Percentiles rank a stretch among this genome's conserved stretches.
Conservation (phyloP, 768 basidiomycete species). For the Amanita polypyramis region DNA sequence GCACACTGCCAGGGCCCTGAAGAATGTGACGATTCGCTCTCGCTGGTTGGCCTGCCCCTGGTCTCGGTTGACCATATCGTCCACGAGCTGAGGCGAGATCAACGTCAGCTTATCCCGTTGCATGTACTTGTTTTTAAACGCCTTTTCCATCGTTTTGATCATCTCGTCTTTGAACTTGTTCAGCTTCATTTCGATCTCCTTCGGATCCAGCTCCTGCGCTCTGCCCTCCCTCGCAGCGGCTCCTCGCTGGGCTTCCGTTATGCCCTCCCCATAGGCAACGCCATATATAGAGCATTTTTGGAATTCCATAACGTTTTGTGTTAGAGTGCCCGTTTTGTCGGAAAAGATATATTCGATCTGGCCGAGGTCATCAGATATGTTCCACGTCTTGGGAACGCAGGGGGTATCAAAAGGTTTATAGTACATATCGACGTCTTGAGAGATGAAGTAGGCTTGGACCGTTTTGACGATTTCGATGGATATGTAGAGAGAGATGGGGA, state of each 20-base stretch:
- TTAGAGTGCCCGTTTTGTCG: slow-evolving; percentile 95
- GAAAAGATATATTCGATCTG: slow-evolving; percentile 92
- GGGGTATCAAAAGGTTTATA: slow-evolving; percentile 78
- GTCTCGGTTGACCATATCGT: slow-evolving; percentile 57
- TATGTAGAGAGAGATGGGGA: slow-evolving; percentile 92
- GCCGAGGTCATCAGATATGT: slow-evolving; percentile 95
- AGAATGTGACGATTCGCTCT: slow-evolving; percentile 68
- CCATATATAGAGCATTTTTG: slow-evolving; percentile 89
- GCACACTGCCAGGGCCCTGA: slow-evolving; percentile 90
- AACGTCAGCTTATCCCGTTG: slow-evolving; percentile 78
- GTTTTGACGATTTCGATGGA: slow-evolving; percentile 98
- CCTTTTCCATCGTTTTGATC: slow-evolving; percentile 60
- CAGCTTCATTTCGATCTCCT: slow-evolving; percentile 62
- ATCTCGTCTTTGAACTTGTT: slow-evolving; percentile 61
- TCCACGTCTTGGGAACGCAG: slow-evolving; percentile 96
- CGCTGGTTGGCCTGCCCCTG: slow-evolving; percentile 37
- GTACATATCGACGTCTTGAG: slow-evolving; percentile 95
- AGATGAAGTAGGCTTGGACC: slow-evolving; percentile 94
- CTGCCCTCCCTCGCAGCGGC: slow-evolving; percentile 78
- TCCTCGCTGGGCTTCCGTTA: slow-evolving; percentile 93
- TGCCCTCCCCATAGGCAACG: slow-evolving; percentile 80
- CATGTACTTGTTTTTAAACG: slow-evolving; percentile 84
- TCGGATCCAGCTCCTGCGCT: slow-evolving; percentile 51
- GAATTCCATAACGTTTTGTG: slow-evolving; percentile 98
- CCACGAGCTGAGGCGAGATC: slow-evolving; percentile 76